Conservation (phyloP, 2,329 filamentous ascomycete species). For the Fusarium nematophilum region DNA sequence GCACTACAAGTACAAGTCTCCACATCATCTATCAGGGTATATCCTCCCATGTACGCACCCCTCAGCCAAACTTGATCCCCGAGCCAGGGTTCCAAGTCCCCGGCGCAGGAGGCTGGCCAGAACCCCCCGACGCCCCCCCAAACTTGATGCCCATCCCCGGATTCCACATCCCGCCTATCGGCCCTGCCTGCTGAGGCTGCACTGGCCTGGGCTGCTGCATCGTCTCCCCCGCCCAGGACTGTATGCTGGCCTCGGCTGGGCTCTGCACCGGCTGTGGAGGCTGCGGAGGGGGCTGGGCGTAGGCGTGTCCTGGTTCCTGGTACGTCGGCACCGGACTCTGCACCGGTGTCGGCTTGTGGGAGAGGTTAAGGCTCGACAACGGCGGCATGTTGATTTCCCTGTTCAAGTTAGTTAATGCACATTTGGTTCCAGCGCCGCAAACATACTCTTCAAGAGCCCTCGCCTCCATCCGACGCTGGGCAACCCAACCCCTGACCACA, state of each 20-base stretch:
- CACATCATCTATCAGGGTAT: conserved; percentile 5
- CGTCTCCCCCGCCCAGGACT: conserved; percentile 67
- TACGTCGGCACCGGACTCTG: conserved; percentile 33
- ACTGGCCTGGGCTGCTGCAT: conserved; percentile 67
- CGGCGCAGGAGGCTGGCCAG: conserved; percentile 40
- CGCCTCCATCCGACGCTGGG: conserved; percentile 84
- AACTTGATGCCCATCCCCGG: conserved; percentile 87
- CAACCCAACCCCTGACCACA: conserved; percentile 79
- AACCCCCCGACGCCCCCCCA: conserved; percentile 55
- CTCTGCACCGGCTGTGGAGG: conserved; percentile 40
- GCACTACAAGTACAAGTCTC: conserved; percentile 10
- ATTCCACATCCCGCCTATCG: conserved; percentile 67
- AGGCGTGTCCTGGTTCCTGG: conserved; percentile 23
- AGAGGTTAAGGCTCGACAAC: conserved; percentile 57
- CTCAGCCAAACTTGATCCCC: conserved; percentile 66
- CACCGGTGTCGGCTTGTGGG: conserved; percentile 42
- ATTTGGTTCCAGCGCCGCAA: background rate
- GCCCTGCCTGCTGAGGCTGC: conserved; percentile 52
- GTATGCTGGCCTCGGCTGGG: conserved; percentile 63
- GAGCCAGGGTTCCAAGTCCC: conserved; percentile 70
- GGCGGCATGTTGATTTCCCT: conserved; percentile 66
- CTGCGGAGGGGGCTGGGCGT: conserved; percentile 26
- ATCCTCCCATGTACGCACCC: background rate
- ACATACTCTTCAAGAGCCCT: conserved; percentile 79
- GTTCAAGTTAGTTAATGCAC: conserved; percentile 17